Evolutionary conservation across 352 stramenopile genomes (phyloP).

Genomic region (Phytophthora litchii): DNA sequence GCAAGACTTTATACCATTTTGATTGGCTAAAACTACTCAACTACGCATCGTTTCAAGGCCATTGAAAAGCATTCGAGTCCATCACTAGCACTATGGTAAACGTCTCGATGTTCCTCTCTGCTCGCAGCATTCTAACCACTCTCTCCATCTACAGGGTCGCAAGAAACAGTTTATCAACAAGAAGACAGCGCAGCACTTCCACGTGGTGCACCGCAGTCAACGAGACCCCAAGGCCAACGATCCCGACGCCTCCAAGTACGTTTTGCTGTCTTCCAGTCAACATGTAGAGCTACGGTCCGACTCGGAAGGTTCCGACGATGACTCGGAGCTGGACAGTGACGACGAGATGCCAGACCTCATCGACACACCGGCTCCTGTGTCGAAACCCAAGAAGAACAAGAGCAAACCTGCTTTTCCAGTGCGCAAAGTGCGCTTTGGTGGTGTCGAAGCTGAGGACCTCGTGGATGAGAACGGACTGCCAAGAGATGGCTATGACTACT

Average conservation of each 20-base stretch:
- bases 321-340: slow-evolving; percentile 49
- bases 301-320: slow-evolving; percentile 41
- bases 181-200: slow-evolving; percentile 86
- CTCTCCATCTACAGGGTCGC: slow-evolving; percentile 33
- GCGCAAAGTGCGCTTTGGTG: slow-evolving; percentile 71
- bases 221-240: slow-evolving; percentile 82
- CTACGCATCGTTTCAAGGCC: neutral
- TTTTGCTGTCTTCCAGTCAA: slow-evolving; percentile 71
- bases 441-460: slow-evolving; percentile 67
- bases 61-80: slow-evolving; percentile 4
- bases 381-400: slow-evolving; percentile 24
- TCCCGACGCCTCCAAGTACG: slow-evolving; percentile 84
- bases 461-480: slow-evolving; percentile 90
- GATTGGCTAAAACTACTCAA: no score
- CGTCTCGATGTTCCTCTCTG: neutral
- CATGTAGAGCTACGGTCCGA: slow-evolving; percentile 68
- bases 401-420: slow-evolving; percentile 47
- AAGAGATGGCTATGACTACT: slow-evolving; percentile 94
- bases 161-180: slow-evolving; percentile 91
- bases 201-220: slow-evolving; percentile 87
- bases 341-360: slow-evolving; percentile 66
- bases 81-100: slow-evolving; percentile 16
- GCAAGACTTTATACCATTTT: no score
- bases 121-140: slow-evolving; percentile 4
- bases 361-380: slow-evolving; percentile 26